Evolutionary conservation across 108 stramenopile genomes (phyloP).

Genomic region (Fistulifera pelliculosa): DNA sequence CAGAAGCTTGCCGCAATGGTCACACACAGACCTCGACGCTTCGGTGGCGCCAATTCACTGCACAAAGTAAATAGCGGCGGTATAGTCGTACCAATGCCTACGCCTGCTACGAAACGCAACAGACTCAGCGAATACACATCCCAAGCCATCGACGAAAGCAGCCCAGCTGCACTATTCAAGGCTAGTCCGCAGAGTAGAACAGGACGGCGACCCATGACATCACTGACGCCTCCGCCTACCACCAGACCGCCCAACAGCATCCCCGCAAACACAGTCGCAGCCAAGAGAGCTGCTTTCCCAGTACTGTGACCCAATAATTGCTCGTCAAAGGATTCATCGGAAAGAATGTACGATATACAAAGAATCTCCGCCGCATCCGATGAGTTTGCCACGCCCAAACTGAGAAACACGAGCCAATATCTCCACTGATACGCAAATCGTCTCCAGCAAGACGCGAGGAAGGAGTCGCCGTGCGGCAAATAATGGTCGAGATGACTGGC

Average conservation of each 20-base stretch:
- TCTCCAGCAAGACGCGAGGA: neutral
- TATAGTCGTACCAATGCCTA: conserved; percentile 69
- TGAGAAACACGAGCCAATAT: conserved; percentile 62
- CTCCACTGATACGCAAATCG: conserved; percentile 25
- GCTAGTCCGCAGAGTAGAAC: conserved; percentile 48
- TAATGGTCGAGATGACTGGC: too few relatives aligned
- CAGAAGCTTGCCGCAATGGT: conserved; percentile 70
- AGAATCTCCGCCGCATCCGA: conserved; percentile 72
- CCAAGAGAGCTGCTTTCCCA: conserved; percentile 39
- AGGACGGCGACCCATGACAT: conserved; percentile 53
- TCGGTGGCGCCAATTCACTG: conserved; percentile 66
- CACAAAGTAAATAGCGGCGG: conserved; percentile 65
- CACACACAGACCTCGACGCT: conserved; percentile 54
- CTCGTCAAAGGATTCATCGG: conserved; percentile 37
- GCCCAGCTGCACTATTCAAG: conserved; percentile 49
- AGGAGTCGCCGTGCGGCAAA: neutral
- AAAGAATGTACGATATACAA: conserved; percentile 60
- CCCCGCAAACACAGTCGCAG: conserved; percentile 68
- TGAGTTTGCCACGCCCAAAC: conserved; percentile 60
- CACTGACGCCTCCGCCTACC: conserved; percentile 42
- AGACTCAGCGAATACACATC: conserved; percentile 26
- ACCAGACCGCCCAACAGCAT: conserved; percentile 72
- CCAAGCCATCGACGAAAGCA: conserved; percentile 26
- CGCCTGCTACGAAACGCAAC: conserved; percentile 55
- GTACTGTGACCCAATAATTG: conserved; percentile 14